These are phyloP conservation scores for Dipteronia dyeriana DNA, from an alignment of 345 rosid genomes.

Conservation along the genomic window DNA sequence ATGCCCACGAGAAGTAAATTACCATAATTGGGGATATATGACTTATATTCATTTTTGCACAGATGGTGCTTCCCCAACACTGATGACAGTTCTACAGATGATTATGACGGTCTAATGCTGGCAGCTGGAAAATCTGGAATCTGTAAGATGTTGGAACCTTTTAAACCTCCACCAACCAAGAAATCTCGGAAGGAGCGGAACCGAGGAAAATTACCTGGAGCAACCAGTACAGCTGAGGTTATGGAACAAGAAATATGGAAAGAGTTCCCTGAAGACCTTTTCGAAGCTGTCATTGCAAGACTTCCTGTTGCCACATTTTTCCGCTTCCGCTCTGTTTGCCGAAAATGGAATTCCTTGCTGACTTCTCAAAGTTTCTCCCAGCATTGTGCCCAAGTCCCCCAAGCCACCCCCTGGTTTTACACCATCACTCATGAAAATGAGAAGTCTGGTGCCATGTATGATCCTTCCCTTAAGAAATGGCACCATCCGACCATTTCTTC, in stretches of 20 bases:
- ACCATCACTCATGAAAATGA: conserved; percentile 83
- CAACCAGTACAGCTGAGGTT: conserved; percentile 40
- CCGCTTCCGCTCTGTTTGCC: conserved; percentile 88
- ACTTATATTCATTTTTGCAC: conserved; percentile 25
- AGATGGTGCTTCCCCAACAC: conserved; percentile 67
- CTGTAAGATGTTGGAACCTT: conserved; percentile 64
- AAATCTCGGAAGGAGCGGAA: conserved; percentile 70
- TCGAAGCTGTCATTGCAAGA: conserved; percentile 86
- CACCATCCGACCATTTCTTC: conserved; percentile 69
- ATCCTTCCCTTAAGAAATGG: conserved; percentile 87
- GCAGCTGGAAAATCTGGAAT: conserved; percentile 76
- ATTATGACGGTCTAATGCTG: conserved; percentile 66
- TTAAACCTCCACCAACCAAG: conserved; percentile 72
- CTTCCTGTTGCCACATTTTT: conserved; percentile 82
- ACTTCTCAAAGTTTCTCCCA: conserved; percentile 76
- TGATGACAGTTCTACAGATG: conserved; percentile 65
- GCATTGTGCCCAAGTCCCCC: conserved; percentile 64
- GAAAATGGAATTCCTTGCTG: conserved; percentile 75
- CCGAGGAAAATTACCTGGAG: conserved; percentile 51
- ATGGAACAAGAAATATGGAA: conserved; percentile 90
- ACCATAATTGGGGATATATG: neutral
- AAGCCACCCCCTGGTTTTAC: conserved; percentile 79
- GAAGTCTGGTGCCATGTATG: conserved; percentile 87
- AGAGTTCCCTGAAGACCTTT: conserved; percentile 94
- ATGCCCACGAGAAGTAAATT: neutral